These are phyloP conservation scores for Nasturtium officinale DNA, from an alignment of 345 rosid genomes.

Conservation along the genomic window DNA sequence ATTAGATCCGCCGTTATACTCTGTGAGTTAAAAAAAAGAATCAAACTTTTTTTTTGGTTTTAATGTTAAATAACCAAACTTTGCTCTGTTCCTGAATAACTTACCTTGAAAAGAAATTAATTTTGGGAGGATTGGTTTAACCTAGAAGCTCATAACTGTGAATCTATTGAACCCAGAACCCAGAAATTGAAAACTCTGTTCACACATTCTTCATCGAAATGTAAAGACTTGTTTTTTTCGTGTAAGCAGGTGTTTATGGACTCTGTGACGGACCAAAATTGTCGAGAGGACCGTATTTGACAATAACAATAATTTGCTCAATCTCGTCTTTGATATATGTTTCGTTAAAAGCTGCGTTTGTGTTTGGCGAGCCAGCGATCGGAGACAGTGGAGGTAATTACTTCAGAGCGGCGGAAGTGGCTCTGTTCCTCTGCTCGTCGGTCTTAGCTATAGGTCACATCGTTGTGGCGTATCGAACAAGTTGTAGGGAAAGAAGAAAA, in stretches of 20 bases:
- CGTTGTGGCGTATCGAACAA: constrained; percentile 74
- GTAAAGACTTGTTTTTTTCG: background rate
- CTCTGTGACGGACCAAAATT: constrained; percentile 83
- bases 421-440: constrained; percentile 68
- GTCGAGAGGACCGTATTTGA: constrained; percentile 77
- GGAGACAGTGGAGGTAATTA: constrained; percentile 44
- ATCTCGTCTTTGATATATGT: constrained; percentile 69
- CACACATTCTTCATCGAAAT: background rate
- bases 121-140: no score
- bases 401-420: constrained; percentile 60
- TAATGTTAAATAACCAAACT: constrained; percentile 14
- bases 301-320: constrained; percentile 70
- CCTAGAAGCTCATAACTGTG: no score
- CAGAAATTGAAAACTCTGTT: background rate
- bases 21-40: constrained; percentile 56
- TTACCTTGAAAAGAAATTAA: no score
- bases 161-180: no score
- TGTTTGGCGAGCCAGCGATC: constrained; percentile 51
- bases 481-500: constrained; percentile 90
- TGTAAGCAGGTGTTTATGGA: constrained; percentile 69
- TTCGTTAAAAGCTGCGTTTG: constrained; percentile 73
- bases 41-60: no score
- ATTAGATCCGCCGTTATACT: constrained; percentile 79
- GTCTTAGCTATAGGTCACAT: constrained; percentile 73
- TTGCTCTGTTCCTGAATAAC: background rate